phyloP scores from a whole-genome alignment of 2,329 filamentous ascomycete genomes.

The Colletotrichum euphorbiae region DNA sequence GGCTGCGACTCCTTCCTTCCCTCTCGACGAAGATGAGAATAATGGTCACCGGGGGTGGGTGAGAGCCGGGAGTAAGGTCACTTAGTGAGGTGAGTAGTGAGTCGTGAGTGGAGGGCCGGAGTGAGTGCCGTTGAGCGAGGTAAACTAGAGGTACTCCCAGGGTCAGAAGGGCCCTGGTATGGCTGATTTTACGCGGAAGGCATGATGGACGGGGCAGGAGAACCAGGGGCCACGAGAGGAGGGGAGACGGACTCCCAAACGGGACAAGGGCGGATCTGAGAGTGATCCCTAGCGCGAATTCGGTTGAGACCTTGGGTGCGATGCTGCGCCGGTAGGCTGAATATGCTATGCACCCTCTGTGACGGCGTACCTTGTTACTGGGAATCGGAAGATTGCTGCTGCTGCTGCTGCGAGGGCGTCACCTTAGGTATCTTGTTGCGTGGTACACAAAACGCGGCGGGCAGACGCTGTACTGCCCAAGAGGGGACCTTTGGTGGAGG shows the following conservation, averaged over 20 bases:
- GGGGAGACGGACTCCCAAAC: conserved; percentile 22
- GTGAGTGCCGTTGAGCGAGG: conserved; percentile 20
- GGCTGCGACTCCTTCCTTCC: neutral
- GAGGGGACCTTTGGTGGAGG: conserved; percentile 29
- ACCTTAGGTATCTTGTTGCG: neutral
- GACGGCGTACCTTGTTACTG: conserved; percentile 9
- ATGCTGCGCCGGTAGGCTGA: neutral
- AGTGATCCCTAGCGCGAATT: conserved; percentile 31
- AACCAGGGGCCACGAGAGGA: conserved; percentile 17
- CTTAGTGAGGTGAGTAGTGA: neutral
- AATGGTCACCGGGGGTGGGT: conserved; percentile 8
- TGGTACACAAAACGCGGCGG: neutral
- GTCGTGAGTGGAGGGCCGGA: neutral
- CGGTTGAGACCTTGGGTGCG: conserved; percentile 4
- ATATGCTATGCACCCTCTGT: neutral
- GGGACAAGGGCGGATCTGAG: conserved; percentile 34
- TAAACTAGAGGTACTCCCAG: conserved; percentile 10
- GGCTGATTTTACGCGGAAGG: conserved; percentile 34
- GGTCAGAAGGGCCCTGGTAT: conserved; percentile 13
- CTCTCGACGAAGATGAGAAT: conserved; percentile 7
- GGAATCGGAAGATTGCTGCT: neutral
- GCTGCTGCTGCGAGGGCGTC: neutral
- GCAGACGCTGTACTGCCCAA: conserved; percentile 16
- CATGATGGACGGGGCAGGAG: conserved; percentile 28
- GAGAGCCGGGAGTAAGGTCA: neutral